Evolutionary conservation across 257 asterid species (phyloP), one percentile per base, ranked within the genome.

Genomic region (Nicotiana tabacum): DNA sequence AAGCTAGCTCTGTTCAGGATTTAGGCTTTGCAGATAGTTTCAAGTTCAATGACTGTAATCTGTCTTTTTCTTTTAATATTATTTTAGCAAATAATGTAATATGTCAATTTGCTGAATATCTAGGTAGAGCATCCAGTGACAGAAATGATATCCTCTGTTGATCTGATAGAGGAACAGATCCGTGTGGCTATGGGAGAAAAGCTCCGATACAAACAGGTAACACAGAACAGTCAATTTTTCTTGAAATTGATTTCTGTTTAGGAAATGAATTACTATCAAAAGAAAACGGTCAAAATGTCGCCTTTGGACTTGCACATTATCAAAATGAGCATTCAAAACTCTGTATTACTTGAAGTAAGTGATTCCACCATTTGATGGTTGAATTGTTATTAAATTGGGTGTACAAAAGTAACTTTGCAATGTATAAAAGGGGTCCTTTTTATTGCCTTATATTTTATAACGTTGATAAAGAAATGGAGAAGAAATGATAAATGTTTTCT

Each of bases 41-140:
- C 8, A 74, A 74, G 32, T 10, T 74, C 80, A 74, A 74, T 4
- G 80, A 48, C 29, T 74, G 80, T 74, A 74, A 74, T 27, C 24
- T 13, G 4, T 24, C 33, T 27, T 27, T 48, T 27, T 15, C 39
- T 48, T 48, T 15, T 27, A 74, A 48, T 48, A 21, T 48, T 72
- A 2, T 48, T 6, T 74, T 48, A 13, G 61, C 80, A 46, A 21
- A 74, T 27, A 24, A 74, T 48, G 15, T 48, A 81, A 24, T 70
- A 32, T 81, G 56, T 61, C 62, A 35, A 53, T 72, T 79, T 72
- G 35, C 68, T 53, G 61, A 72, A 80, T 77, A 78, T 83, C 61
- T 86, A 96, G 99, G 99, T 96, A 81, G 99, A 96, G 91, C 99
- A 96, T 89, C 99, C 99, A 39, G 99, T 94, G 79, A 96, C 99